Evolutionary conservation across 352 stramenopile species (phyloP), one percentile per base, ranked within the genome.

Genomic region (Phytophthora gonapodyides): DNA sequence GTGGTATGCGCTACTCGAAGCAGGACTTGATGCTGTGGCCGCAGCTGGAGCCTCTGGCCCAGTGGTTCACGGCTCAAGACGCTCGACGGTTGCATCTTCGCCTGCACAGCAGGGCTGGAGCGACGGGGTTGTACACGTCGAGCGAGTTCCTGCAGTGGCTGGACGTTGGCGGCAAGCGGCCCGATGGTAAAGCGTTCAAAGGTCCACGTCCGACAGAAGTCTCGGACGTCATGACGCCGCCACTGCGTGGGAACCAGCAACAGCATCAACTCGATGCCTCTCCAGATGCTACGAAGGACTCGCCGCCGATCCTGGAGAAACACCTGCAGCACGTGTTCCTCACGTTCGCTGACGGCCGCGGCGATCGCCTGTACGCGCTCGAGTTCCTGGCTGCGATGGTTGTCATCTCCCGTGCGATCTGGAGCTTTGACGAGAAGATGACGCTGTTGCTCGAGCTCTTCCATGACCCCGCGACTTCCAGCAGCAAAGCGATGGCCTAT

Each of bases 1-100:
- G 70, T 30, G 74, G 79, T 0, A 60, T 87, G 41, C 71, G 82
- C 54, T 91, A 91, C 55, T 72, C 56, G 4, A 57, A 61, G 36
- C 73, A 69, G 5, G 80, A 91, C 57, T 59, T 87, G 24, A 68
- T 55, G 21, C 54, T 89, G 44, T 91, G 80, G 82, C 70, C 80
- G n/a, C 82, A 91, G 42, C 55, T 83, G 19, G 41, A 76, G 4
- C 76, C 80, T 12, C 17, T 91, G n/a, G 62, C 75, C 13, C 74
- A 82, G 15, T 91, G 82, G 78, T 88, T 91, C 61, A 88, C 78
- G 3, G 66, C 72, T 5, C 61, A 84, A 30, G 80, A 89, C 33
- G 63, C 80, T 1, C 40, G 71, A 7, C 64, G 63, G 5, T 57
- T 91, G n/a, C 36, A 69, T 17, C 51, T 53, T 13, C 65, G 63